These are phyloP conservation scores for Vitis rupestris DNA, from an alignment of 164 flowering plant species.

Conservation along the genomic window DNA sequence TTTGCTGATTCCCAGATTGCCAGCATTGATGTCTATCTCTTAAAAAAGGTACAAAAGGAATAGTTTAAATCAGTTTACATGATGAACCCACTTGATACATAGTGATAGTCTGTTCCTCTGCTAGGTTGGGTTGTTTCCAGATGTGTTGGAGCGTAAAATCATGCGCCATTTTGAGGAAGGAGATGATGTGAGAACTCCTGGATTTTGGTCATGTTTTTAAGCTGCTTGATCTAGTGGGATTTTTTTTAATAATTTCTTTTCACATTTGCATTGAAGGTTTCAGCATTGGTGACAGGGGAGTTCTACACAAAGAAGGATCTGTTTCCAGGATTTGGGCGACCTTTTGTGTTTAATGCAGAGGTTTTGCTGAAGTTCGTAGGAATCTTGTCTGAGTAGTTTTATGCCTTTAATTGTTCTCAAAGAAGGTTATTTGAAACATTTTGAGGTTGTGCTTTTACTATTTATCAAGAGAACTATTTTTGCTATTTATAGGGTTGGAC, in stretches of 20 bases:
- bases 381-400: slow-evolving; percentile 1
- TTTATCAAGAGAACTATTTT: not conserved
- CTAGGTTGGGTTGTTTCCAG: slow-evolving; percentile 96
- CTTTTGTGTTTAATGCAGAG: slow-evolving; percentile 86
- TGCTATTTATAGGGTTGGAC: slow-evolving; percentile 70
- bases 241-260: slow-evolving; percentile 5
- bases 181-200: slow-evolving; percentile 61
- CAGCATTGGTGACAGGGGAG: slow-evolving; percentile 90
- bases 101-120: slow-evolving; percentile 4
- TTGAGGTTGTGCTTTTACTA: not conserved
- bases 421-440: too few relatives aligned
- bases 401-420: too few relatives aligned
- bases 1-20: slow-evolving; percentile 54
- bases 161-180: slow-evolving; percentile 76
- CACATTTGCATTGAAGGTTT: slow-evolving; percentile 59
- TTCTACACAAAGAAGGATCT: slow-evolving; percentile 83
- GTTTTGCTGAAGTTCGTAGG: slow-evolving; percentile 73
- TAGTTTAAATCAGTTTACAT: not conserved
- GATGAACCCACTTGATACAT: slow-evolving; percentile 1
- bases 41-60: slow-evolving; percentile 54
- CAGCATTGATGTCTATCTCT: slow-evolving; percentile 70
- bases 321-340: slow-evolving; percentile 97
- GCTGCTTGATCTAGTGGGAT: not conserved
- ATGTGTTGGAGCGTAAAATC: slow-evolving; percentile 74
- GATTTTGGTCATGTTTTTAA: slow-evolving; percentile 4